Evolutionary conservation across 176 grass and related monocot species (phyloP), one percentile per base, ranked within the genome.

Genomic region (Pontederia paniculata): DNA sequence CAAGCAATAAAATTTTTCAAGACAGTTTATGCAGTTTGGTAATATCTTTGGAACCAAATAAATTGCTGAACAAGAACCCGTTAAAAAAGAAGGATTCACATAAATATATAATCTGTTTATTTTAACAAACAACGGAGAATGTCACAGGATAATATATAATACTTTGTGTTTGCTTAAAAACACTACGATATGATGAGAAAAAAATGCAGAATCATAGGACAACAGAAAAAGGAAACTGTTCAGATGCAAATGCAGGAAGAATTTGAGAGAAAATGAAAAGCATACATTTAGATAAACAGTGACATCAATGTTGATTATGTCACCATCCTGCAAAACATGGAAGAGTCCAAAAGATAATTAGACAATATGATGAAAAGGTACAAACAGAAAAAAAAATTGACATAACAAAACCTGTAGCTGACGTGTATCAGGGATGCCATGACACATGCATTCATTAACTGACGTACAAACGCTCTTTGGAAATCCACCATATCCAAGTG

Each of bases 391-490:
- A 63, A 42, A 37, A 65, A 48, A 45, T 23, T 53, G 23, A 45
- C 16, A 56, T 23, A 12, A 71, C 22, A 18, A 63, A 70, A 98
- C 93, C 86, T 88, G 78, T 50, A 98, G 70, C 60, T 80, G 57
- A 2, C 80, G 77, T n/a, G 93, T 91, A 84, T 91, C 93, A 65
- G 93, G 93, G 62, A 98, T 91, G 31, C 93, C 93, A 77, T 98
- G 93, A 54, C 93, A 98, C 80, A 91, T 90, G 74, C 93, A 98
- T 42, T 98, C 86, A 9, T 98, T 98, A 23, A 91, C 83, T 52
- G 93, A 98, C 68, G 93, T 91, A 74, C 93, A 98, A 43, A 91
- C 86, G 21, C 93, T 98, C 66, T 91, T 98, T 45, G 86, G 86
- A 73, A 91, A 97, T 44, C 87, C 86, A 2, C 86, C 93, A 60